Conservation (phyloP, 2,329 filamentous ascomycete genomes). For the Coccinonectria pachysandricola region DNA sequence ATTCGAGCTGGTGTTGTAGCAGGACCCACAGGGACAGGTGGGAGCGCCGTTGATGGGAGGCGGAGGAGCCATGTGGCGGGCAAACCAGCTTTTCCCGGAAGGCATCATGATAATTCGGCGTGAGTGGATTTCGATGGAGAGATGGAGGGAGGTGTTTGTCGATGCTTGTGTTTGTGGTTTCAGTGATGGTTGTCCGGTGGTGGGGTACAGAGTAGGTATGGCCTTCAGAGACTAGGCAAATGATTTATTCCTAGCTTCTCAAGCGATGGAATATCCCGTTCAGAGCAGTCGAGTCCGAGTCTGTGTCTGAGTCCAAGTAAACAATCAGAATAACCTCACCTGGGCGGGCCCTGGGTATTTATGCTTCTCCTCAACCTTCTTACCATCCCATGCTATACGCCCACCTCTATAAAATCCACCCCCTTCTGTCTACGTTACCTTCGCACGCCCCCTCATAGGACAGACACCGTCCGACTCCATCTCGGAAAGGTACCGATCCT, state of each 20-base stretch:
- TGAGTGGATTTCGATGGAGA: no score
- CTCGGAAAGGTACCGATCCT: no score
- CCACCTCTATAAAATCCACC: conserved; percentile 2
- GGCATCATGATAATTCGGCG: conserved; percentile 19
- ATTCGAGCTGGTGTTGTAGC: conserved; percentile 20
- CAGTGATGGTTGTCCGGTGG: not conserved
- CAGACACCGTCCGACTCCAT: no score
- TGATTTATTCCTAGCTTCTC: no score
- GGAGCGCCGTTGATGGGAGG: conserved; percentile 25
- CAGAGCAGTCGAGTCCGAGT: conserved; percentile 1
- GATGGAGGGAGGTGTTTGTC: no score
- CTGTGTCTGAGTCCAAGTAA: not conserved
- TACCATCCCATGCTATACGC: conserved; percentile 3
- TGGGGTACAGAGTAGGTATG: no score
- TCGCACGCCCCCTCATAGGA: conserved; percentile 1
- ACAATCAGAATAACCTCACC: conserved; percentile 1
- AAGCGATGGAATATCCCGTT: no score
- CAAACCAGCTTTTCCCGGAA: conserved; percentile 28
- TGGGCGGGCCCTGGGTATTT: conserved; percentile 13
- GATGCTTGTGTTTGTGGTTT: not conserved
- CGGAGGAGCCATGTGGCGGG: conserved; percentile 29
- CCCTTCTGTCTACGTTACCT: no score
- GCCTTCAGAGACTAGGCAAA: no score
- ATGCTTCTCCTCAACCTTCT: conserved; percentile 9
- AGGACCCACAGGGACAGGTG: conserved; percentile 26